Base-by-base conservation (phyloP, 306 rosid species). In the Fragaria nilgerrensis region DNA sequence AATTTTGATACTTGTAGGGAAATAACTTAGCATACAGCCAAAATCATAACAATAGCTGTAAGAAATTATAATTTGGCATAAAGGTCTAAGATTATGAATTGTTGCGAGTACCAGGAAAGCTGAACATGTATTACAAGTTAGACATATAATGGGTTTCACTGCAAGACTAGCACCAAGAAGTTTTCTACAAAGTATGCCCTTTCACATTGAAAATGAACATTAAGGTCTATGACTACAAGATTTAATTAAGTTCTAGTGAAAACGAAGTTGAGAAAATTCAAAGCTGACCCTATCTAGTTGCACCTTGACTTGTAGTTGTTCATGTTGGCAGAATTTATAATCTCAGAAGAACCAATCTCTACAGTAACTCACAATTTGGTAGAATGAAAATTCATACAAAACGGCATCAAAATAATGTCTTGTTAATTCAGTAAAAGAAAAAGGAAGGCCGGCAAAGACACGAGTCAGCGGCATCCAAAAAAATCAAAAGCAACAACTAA, bases 251-350 rank as follows among this genome's bases (percentile, higher is more conserved):
- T 61, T 13, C 1, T 27, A 25, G 19, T 23, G 17, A 61, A 25
- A 23, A 61, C 5, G 66, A 27, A 11, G 7, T 47, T 70, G 16
- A 17, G 25, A 37, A 66, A 16, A 53, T 71, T 49, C 59, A 70
- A 19, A 70, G 74, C 17, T 48, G 61, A 48, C 16, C 25, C 20
- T 23, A 34, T 52, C 36, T 32, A 5, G 34, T 72, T 34, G 47
- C 75, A 52, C 32, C 0, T 45, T 72, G 76, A 50, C 49, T 52
- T 50, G 17, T 34, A 72, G 47, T 72, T 32, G 32, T 72, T 52
- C 43, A 32, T 11, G n/a, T 34, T 34, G 32, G 17, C 41, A 50
- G 17, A 34, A 34, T 32, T 32, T 19, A 4, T 20, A 72, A 52
- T 52, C 20, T 72, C 36, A 22, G 37, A 73, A 37, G 23, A 29